Conservation (phyloP, 1,139 yeast species). For the Nakaseomyces kungkrabaensis region DNA sequence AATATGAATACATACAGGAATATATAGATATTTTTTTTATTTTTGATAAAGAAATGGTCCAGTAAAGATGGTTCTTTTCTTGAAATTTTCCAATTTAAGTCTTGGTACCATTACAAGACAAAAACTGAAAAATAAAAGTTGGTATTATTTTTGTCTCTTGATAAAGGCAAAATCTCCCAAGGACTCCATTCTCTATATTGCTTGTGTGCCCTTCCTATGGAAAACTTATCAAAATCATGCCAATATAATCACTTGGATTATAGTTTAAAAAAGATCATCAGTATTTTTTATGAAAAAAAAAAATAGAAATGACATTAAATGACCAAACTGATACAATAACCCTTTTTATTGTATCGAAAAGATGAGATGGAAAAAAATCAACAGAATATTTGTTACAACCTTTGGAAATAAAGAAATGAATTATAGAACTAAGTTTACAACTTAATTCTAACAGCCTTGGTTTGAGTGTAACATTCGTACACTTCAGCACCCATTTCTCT, state of each 20-base stretch:
- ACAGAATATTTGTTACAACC: slow-evolving; percentile 1
- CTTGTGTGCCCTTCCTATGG: no score
- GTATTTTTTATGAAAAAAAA: neutral
- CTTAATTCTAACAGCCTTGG: slow-evolving; percentile 58
- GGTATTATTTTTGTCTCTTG: neutral
- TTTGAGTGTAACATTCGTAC: slow-evolving; percentile 60
- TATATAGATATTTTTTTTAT: neutral
- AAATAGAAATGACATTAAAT: neutral
- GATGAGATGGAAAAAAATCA: no score
- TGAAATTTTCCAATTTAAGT: neutral
- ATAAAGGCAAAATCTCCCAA: neutral
- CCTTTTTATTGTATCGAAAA: neutral
- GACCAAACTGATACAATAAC: neutral
- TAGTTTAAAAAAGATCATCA: neutral
- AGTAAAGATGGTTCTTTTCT: no score
- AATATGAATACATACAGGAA: neutral
- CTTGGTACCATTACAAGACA: neutral
- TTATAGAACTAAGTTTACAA: slow-evolving; percentile 5
- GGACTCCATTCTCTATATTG: no score
- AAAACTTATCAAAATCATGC: neutral
- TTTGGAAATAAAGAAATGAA: neutral
- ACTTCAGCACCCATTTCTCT: slow-evolving; percentile 75
- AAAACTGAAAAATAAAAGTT: no score
- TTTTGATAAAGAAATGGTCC: neutral
- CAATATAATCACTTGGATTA: neutral